Base-by-base conservation (phyloP, 805 yeast species). In the Starmerella powellii region DNA sequence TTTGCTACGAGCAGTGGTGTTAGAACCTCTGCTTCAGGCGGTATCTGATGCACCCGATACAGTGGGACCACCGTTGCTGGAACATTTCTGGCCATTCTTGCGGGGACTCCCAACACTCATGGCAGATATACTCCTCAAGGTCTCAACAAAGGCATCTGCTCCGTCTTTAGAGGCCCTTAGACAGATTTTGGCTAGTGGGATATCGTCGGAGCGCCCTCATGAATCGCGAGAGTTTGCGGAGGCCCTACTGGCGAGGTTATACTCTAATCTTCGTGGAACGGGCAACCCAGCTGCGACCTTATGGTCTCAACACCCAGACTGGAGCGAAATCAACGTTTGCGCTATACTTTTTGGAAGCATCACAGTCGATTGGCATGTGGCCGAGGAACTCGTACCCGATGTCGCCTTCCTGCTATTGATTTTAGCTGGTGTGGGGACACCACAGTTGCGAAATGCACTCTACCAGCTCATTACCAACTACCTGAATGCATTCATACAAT, bases 61-160 rank as follows among this genome's bases (percentile, higher is more conserved):
- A 8, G 33, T 40, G 11, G 40, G 37, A 2, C 24, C 38, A 2
- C 2, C 18, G 4, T 20, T 45, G 23, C 16, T 34, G 18, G 42
- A 42, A 19, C 27, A 45, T 28, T 41, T 45, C 37, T 45, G 48
- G 48, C 47, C 47, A 6, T 4, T 10, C 15, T 2, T 41, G 24
- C 41, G 21, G 15, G 39, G 24, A 4, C 8, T 33, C 19, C 21
- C 41, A 13, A 15, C 16, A 5, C 23, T 44, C 24, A 19, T 21
- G 11, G 38, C 48, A 3, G 46, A 41, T 15, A 11, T 42, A 5
- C n/a, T 45, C 6, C 12, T 37, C 2, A 38, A 45, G 5, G n/a
- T 12, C 18, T 12, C 37, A 19, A 19, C 8, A 18, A 16, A 5
- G 10, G 36, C 40, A 3, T 3, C 21, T 3, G 10, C 15, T 2